phyloP scores from a whole-genome alignment of 257 asterid genomes.

The Henckelia pumila region DNA sequence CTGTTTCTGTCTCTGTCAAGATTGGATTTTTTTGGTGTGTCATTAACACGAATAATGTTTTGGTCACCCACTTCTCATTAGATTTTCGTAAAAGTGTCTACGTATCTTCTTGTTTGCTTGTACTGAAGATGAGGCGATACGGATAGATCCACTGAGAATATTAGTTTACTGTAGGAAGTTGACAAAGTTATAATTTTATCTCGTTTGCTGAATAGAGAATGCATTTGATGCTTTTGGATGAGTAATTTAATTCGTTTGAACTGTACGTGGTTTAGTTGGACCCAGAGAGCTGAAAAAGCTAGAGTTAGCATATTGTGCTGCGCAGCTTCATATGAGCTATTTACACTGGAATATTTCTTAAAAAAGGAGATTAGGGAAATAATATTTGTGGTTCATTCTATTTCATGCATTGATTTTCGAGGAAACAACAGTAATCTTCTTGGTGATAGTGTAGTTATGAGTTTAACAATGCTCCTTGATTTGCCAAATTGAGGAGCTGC shows the following conservation, averaged over 20 bases:
- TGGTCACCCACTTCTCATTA: background rate
- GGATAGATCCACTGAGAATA: background rate
- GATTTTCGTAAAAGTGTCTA: background rate
- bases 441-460: background rate
- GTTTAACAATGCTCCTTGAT: background rate
- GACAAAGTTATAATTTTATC: background rate
- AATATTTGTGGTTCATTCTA: background rate
- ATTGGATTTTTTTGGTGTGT: background rate
- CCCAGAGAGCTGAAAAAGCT: background rate
- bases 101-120: background rate
- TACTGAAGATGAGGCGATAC: constrained; percentile 1
- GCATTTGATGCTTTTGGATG: background rate
- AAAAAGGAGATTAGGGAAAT: background rate
- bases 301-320: constrained; percentile 7
- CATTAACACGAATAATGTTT: too few relatives aligned
- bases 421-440: background rate
- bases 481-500: background rate
- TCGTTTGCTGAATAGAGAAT: background rate
- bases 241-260: background rate
- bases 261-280: background rate
- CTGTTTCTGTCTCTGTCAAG: background rate
- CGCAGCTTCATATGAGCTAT: background rate
- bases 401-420: background rate
- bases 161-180: background rate
- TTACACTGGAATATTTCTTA: background rate